Evolutionary conservation across 2,329 filamentous ascomycete genomes (phyloP).

Genomic region (Cyphellophora europaea): DNA sequence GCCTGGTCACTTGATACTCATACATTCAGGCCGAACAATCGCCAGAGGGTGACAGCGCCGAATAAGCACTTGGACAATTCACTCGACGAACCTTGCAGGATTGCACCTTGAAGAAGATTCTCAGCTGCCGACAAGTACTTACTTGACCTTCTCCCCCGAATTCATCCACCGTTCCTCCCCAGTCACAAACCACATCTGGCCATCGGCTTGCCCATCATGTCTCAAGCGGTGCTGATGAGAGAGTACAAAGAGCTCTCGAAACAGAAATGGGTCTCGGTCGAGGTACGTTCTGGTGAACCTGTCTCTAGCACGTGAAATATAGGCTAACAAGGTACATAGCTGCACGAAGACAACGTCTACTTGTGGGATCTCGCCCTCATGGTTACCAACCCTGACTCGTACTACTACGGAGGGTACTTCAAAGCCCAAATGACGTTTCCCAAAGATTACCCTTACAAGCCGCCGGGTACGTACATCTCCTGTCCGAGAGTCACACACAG

Average conservation of each 20-base stretch:
- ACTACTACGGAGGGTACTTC: conserved; percentile 89
- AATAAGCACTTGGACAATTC: too few relatives aligned
- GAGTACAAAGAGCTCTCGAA: conserved; percentile 74
- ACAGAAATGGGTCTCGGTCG: conserved; percentile 90
- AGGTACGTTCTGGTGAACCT: conserved; percentile 56
- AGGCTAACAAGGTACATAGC: conserved; percentile 25
- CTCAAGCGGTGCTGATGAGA: conserved; percentile 78
- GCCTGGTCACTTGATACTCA: too few relatives aligned
- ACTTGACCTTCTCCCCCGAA: too few relatives aligned
- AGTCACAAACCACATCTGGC: not conserved
- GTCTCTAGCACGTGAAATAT: too few relatives aligned
- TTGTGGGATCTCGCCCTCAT: conserved; percentile 83
- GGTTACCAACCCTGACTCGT: conserved; percentile 83
- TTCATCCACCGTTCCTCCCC: too few relatives aligned
- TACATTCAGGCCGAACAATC: too few relatives aligned
- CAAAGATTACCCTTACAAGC: conserved; percentile 78
- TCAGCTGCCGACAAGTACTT: too few relatives aligned
- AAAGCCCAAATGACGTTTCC: conserved; percentile 83
- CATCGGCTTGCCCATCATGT: conserved; percentile 32
- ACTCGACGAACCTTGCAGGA: too few relatives aligned
- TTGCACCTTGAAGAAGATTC: too few relatives aligned
- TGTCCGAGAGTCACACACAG: not conserved
- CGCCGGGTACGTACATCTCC: conserved; percentile 47
- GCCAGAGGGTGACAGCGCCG: too few relatives aligned
- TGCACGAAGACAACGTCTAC: conserved; percentile 74